Base-by-base conservation (phyloP, 208 protist genomes). In the Wallacemonas sp. region DNA sequence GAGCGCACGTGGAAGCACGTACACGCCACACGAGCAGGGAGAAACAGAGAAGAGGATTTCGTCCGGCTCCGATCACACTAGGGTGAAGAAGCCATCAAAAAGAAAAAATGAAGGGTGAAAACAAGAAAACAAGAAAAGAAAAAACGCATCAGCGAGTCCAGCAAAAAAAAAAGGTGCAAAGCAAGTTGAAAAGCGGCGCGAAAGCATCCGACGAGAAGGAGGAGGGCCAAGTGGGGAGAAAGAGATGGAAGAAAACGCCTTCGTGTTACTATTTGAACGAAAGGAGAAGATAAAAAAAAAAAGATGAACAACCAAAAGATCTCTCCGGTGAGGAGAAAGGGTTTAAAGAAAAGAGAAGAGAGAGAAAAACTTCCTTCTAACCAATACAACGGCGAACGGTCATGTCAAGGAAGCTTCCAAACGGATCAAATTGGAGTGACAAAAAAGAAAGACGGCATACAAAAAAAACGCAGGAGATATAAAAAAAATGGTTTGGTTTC, bases 341-440 rank as follows among this genome's bases (percentile, higher is more conserved):
- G 7, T 7, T 41, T 16, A 41, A 14, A 57, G 1, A 71, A 57
- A 71, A 46, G 20, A 57, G 8, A 10, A 67, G 12, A 65, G 5
- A 65, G 31, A 69, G 41, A 50, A 20, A 20, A 57, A 65, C 44
- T 38, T 32, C n/a, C n/a, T n/a, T n/a, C n/a, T n/a, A n/a, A n/a
- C n/a, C n/a, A n/a, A n/a, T n/a, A n/a, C n/a, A n/a, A n/a, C n/a
- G n/a, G n/a, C n/a, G n/a, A n/a, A n/a, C n/a, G n/a, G n/a, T n/a
- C n/a, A n/a, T 65, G 33, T 65, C 5, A 45, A 48, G 57, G 23
- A 67, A 31, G 32, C 57, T 61, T 55, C 41, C 41, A 38, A 25
- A 33, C 57, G 45, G 20, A 48, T 54, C 41, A 42, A 44, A 69
- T 62, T 69, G 61, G 62, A 65, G 65, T 69, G 68, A 52, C 28